Evolutionary conservation across 148 eudicot genomes (phyloP).

Genomic region (Fagopyrum esculentum): DNA sequence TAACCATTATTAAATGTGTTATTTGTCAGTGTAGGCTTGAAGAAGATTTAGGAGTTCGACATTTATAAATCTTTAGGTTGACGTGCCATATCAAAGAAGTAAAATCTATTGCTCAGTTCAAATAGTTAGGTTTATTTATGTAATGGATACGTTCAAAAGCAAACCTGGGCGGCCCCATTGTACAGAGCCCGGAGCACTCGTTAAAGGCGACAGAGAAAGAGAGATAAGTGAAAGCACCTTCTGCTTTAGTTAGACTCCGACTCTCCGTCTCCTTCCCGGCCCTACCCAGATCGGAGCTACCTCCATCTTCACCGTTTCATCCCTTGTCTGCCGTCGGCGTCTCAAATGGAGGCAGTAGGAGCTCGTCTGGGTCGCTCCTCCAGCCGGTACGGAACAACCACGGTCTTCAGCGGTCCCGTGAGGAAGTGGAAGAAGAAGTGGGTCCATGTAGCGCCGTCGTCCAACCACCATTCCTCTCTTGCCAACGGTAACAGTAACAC

Average conservation of each 20-base stretch:
- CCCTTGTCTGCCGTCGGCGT: conserved; percentile 15
- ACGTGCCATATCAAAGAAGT: too few relatives aligned
- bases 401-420: conserved; percentile 81
- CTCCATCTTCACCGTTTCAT: conserved; percentile 8
- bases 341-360: conserved; percentile 74
- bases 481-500: conserved; percentile 21
- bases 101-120: too few relatives aligned
- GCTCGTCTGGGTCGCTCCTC: conserved; percentile 81
- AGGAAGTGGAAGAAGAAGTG: conserved; percentile 90
- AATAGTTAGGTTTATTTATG: background rate
- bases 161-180: background rate
- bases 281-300: background rate
- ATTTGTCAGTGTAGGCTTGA: too few relatives aligned
- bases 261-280: background rate
- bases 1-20: too few relatives aligned
- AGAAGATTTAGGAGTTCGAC: too few relatives aligned
- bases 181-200: background rate
- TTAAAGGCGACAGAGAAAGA: background rate
- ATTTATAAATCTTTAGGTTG: too few relatives aligned
- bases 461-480: conserved; percentile 16
- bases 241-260: background rate
- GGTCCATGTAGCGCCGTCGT: conserved; percentile 50
- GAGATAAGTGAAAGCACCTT: background rate
- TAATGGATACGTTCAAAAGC: background rate
- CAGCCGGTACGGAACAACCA: conserved; percentile 54